Base-by-base conservation (phyloP, 75 land plant genomes). In the Picea sitchensis region DNA sequence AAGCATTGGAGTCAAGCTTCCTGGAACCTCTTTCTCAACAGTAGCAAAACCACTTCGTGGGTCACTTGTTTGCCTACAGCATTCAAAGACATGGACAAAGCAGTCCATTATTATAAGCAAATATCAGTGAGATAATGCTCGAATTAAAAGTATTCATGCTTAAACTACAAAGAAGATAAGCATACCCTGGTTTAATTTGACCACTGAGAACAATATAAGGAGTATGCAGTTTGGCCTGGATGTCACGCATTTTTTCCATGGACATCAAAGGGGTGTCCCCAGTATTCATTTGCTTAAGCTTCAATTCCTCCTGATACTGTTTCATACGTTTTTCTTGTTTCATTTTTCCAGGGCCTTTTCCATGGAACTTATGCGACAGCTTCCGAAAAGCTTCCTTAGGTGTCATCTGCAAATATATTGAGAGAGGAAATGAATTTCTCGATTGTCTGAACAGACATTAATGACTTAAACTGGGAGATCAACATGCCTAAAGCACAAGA, bases 11-110 rank as follows among this genome's bases (percentile, higher is more conserved):
- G 99, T 96, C 75, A 96, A 87, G 79, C 98, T 88, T 36, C 99
- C 99, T 32, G 87, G 84, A 41, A 86, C 82, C 77, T 92, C 93
- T 76, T 96, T 96, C 87, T 96, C 99, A 38, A 92, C 93, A 60
- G 99, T 92, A 11, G 95, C 94, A 86, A 96, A 96, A 18, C 99
- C 99, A 86, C 99, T 95, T 83, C 89, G 81, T 64, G 99, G 95
- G 81, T 96, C 99, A 83, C 99, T 93, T 4, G 92, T 92, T 91
- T 96, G 95, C 83, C 96, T 94, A 69, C 11, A 86, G n/a, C 54
- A 51, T 18, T 59, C 6, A 59, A 14, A 65, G 51, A 54, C 12
- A 41, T 60, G 15, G 20, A 41, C 36, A 59, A 71, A 57, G 13
- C 56, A 26, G 11, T 56, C 1, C 6, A 57, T 30, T 32, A 31